Percentiles rank a stretch among this genome's conserved stretches.
Evolutionary conservation across 805 yeast genomes (phyloP).

Genomic region (Teunomyces barrocoloradensis): DNA sequence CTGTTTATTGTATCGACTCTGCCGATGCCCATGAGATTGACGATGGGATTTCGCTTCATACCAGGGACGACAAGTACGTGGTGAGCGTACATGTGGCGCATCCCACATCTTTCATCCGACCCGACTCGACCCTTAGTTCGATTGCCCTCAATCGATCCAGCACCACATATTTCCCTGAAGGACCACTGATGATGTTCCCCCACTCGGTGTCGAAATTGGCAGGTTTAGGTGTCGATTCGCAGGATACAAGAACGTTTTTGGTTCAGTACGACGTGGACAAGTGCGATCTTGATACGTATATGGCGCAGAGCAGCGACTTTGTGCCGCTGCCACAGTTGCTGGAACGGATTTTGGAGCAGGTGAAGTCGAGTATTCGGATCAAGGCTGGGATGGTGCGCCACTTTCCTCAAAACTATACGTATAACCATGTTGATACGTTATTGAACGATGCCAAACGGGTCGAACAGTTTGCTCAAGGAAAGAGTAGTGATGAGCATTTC

Average conservation of each 20-base stretch:
- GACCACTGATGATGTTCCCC: constrained; percentile 71
- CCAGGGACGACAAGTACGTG: constrained; percentile 27
- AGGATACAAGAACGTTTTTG: constrained; percentile 42
- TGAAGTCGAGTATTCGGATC: constrained; percentile 18
- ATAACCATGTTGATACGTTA: constrained; percentile 57
- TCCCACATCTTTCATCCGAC: constrained; percentile 65
- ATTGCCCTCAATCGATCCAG: constrained; percentile 60
- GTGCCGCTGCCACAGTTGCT: constrained; percentile 4
- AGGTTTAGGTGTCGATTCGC: constrained; percentile 47
- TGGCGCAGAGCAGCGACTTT: constrained; percentile 7
- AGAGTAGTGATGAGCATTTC: constrained; percentile 17
- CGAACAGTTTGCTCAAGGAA: constrained; percentile 7
- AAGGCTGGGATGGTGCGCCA: constrained; percentile 23
- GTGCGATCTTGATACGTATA: constrained; percentile 16
- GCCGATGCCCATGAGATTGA: constrained; percentile 84
- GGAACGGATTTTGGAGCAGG: constrained; percentile 5
- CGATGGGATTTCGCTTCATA: constrained; percentile 76
- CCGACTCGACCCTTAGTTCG: constrained; percentile 40
- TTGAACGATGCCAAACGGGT: constrained; percentile 28
- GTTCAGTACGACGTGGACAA: constrained; percentile 29
- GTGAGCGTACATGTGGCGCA: constrained; percentile 82
- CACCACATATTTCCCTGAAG: constrained; percentile 73
- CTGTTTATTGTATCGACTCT: constrained; percentile 82
- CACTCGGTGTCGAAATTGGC: constrained; percentile 46
- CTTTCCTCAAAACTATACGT: constrained; percentile 49